Percentiles rank a stretch among this genome's conserved stretches.
Conservation (phyloP, 2,329 filamentous ascomycete species). For the Alternaria infectoria region DNA sequence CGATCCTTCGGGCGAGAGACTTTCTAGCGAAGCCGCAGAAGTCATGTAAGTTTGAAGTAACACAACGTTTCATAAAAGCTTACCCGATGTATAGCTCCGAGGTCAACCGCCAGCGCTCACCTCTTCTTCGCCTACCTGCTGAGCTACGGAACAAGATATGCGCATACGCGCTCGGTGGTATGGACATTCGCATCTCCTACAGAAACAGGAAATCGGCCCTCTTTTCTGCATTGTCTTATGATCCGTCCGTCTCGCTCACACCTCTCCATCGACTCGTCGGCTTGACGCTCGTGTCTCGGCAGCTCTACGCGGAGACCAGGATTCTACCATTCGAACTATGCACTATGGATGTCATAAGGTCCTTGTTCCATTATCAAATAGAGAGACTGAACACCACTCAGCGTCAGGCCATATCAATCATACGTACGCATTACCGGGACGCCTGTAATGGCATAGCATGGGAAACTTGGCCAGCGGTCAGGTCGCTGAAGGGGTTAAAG, state of each 20-base stretch:
- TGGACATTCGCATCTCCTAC: background rate
- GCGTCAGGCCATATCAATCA: background rate
- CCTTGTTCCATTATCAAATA: accelerated
- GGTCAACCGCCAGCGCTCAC: background rate
- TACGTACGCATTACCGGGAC: background rate
- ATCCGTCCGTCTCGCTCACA: background rate
- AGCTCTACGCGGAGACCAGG: background rate
- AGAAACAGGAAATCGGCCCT: accelerated
- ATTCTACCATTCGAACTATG: background rate
- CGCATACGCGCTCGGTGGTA: background rate
- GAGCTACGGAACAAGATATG: background rate
- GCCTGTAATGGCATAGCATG: background rate
- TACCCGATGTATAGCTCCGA: background rate
- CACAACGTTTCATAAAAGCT: accelerated
- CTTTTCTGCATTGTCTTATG: background rate
- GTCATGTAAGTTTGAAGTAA: background rate
- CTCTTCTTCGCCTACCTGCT: background rate
- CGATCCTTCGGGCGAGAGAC: background rate
- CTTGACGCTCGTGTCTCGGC: background rate
- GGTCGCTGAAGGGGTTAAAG: background rate
- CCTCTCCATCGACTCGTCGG: background rate
- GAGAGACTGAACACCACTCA: background rate
- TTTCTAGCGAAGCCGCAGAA: background rate
- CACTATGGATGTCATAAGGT: background rate
- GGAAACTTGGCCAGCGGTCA: background rate